Conservation (phyloP, 1,284 basidiomycete species). For the Abortiporus biennis region DNA sequence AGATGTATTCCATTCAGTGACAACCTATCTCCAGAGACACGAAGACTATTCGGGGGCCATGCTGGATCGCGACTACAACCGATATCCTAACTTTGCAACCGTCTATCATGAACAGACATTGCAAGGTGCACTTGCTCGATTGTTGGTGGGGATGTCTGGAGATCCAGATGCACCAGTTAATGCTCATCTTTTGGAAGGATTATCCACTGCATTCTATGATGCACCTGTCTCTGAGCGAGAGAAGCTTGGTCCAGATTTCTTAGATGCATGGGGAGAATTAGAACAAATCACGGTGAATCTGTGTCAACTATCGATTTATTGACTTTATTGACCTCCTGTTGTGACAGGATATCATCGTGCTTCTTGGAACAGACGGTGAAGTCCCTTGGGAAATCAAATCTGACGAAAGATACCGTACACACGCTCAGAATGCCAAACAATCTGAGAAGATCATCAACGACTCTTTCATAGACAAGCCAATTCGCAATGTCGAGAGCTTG, state of each 20-base stretch:
- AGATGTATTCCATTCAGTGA: not conserved
- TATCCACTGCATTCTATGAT: not conserved
- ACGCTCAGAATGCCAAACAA: not conserved
- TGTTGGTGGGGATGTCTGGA: not conserved
- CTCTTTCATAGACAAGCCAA: not conserved
- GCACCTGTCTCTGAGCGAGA: not conserved
- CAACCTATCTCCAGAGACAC: not conserved
- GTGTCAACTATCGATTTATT: not conserved
- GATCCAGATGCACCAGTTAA: no score
- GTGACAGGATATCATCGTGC: not conserved
- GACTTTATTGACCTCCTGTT: not conserved
- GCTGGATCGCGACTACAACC: not conserved
- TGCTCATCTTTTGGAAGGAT: not conserved
- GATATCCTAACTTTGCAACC: not conserved
- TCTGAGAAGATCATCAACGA: not conserved
- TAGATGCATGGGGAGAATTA: not conserved
- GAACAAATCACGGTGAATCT: not conserved
- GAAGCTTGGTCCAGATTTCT: not conserved
- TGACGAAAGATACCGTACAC: not conserved
- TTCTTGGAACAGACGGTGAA: not conserved
- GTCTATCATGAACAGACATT: not conserved
- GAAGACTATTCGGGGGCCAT: not conserved
- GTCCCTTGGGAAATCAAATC: not conserved
- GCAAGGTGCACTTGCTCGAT: not conserved
- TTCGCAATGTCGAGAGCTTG: not conserved